Evolutionary conservation across 495 filamentous ascomycete genomes (phyloP).

Genomic region (Opeltia flavorubescens): DNA sequence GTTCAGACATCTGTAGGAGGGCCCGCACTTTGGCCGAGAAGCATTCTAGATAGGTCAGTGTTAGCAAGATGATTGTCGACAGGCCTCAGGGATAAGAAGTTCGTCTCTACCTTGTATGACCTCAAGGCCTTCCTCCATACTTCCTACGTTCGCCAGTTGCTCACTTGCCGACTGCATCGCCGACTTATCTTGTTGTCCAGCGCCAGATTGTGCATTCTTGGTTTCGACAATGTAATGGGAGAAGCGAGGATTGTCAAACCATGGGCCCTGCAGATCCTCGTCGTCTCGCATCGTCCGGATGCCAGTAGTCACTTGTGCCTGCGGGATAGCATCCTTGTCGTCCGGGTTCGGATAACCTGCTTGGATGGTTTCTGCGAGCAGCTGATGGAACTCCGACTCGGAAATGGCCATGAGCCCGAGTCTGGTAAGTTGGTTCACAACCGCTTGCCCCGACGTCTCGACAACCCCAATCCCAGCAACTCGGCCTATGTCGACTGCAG

Average conservation of each 20-base stretch:
- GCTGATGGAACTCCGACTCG: constrained; percentile 14
- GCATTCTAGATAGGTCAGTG: not conserved
- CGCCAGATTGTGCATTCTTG: not conserved
- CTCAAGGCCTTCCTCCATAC: constrained; percentile 7
- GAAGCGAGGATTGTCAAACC: constrained; percentile 2
- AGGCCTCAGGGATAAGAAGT: no score
- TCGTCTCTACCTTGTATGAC: constrained; percentile 6
- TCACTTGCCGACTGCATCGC: constrained; percentile 11
- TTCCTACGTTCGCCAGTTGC: constrained; percentile 13
- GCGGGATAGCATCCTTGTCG: not conserved
- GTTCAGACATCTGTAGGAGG: not conserved
- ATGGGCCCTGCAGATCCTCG: not conserved
- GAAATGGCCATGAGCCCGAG: constrained; percentile 27
- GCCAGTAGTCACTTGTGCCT: constrained; percentile 4
- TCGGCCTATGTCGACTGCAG: constrained; percentile 41
- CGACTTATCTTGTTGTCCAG: constrained; percentile 1
- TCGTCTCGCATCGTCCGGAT: constrained; percentile 11
- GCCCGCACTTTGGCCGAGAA: not conserved
- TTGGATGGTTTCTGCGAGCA: constrained; percentile 43
- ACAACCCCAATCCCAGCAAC: constrained; percentile 44
- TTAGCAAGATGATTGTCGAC: not conserved
- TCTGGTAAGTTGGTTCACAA: constrained; percentile 4
- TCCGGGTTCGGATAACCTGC: constrained; percentile 15
- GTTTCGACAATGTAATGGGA: not conserved
- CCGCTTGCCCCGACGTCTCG: constrained; percentile 16